These are phyloP conservation scores for Endogone sp. DNA, from an alignment of 192 early-diverging fungal genomes.

Conservation along the genomic window DNA sequence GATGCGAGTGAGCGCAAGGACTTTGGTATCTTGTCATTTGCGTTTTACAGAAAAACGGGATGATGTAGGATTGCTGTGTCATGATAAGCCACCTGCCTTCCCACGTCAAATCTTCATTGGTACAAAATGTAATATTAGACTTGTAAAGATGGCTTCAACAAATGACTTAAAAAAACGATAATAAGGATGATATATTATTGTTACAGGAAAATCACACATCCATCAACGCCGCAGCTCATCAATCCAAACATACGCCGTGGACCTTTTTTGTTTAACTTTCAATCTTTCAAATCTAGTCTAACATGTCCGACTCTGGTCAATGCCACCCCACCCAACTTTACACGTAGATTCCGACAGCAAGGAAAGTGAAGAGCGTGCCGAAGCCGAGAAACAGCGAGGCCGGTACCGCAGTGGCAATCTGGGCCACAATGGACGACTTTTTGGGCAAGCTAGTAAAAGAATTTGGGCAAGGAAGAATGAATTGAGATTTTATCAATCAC, in stretches of 20 bases:
- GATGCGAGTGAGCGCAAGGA: not conserved
- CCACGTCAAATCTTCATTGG: too few species aligned
- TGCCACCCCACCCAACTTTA: conserved; percentile 4
- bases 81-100: too few species aligned
- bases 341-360: conserved; percentile 38
- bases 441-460: not conserved
- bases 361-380: conserved; percentile 32
- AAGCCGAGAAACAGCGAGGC: conserved; percentile 32
- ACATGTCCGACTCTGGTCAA: not conserved
- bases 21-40: not conserved
- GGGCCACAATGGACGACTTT: conserved; percentile 12
- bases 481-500: too few species aligned
- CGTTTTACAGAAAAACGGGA: not conserved
- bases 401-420: conserved; percentile 24
- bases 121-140: too few species aligned
- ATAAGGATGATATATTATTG: too few species aligned
- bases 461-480: not conserved
- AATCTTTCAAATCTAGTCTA: too few species aligned
- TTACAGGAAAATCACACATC: not conserved
- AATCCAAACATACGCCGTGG: too few species aligned
- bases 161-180: not conserved
- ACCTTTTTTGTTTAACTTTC: too few species aligned
- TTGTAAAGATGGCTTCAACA: not conserved
- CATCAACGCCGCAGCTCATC: too few species aligned
- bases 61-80: not conserved